Base-by-base conservation (phyloP, 75 land plant species). In the Cupressus sempervirens region DNA sequence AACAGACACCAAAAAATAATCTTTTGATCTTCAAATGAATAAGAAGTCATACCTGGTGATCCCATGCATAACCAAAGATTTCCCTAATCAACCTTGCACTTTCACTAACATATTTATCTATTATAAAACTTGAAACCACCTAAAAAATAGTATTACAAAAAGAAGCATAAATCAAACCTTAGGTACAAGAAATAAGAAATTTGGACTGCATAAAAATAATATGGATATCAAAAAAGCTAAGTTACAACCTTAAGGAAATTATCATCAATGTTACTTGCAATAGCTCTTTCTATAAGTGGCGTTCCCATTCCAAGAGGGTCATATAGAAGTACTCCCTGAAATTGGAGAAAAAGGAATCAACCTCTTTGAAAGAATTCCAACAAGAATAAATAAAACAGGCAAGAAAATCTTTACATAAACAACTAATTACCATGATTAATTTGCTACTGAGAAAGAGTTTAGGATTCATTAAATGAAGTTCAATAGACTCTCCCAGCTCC, bases 261-360 rank as follows among this genome's bases (percentile, higher is more conserved):
- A 34, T 97, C 99, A 88, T 97, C 99, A 79, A 95, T 97, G 87
- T 95, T 97, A 86, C 97, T 97, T 16, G 98, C 99, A 87, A 97
- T 95, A 30, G 99, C 99, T 93, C 99, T 93, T 15, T 97, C 99
- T 79, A 97, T 86, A 77, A 97, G 84, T 76, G 99, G 95, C 86
- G 95, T 97, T 8, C 99, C 99, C 4, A 98, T 97, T 43, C 99
- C 99, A 86, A 97, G 99, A 82, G 99, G 99, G 0, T 96, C 99
- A 91, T 97, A 97, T 30, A n/a, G n/a, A n/a, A n/a, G n/a, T n/a
- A n/a, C n/a, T n/a, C n/a, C n/a, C n/a, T n/a, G n/a, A n/a, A n/a
- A n/a, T n/a, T n/a, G n/a, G n/a, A n/a, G n/a, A n/a, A n/a, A n/a
- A n/a, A n/a, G n/a, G n/a, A n/a, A n/a, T n/a, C n/a, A n/a, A n/a